Evolutionary conservation across 306 rosid species (phyloP).

Genomic region (Hippophae tibetana): DNA sequence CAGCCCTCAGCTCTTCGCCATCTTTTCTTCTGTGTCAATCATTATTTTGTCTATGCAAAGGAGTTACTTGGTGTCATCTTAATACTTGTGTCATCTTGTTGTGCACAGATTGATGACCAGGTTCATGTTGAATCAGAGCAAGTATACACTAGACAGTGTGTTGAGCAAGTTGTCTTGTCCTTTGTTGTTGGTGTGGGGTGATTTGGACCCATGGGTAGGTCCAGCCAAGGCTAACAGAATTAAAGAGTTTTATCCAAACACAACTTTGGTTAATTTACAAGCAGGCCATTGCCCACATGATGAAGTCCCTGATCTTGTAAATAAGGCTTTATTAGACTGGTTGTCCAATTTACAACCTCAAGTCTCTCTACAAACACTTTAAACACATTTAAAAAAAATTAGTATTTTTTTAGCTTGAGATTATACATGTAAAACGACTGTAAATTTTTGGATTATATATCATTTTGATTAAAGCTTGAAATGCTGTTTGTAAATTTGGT

Average conservation of each 20-base stretch:
- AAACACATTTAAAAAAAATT: conserved; percentile 13
- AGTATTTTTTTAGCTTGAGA: background rate
- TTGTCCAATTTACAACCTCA: conserved; percentile 39
- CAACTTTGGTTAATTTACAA: conserved; percentile 62
- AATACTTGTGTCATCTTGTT: conserved; percentile 4
- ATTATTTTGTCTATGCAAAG: background rate
- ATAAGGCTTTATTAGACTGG: conserved; percentile 72
- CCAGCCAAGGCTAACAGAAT: conserved; percentile 70
- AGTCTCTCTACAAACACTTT: conserved; percentile 38
- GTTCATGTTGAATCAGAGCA: conserved; percentile 73
- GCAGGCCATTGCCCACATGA: conserved; percentile 96
- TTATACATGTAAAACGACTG: conserved; percentile 9
- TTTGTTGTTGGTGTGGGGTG: conserved; percentile 80
- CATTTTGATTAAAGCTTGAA: background rate
- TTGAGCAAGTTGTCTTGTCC: conserved; percentile 73
- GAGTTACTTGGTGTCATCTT: background rate
- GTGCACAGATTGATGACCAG: conserved; percentile 71
- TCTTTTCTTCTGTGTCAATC: too few species aligned
- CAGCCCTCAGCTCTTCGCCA: too few species aligned
- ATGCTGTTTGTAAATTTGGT: background rate
- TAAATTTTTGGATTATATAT: conserved; percentile 9
- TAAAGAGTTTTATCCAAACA: conserved; percentile 69
- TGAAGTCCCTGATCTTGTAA: conserved; percentile 74
- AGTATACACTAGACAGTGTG: conserved; percentile 60
- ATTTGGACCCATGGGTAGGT: conserved; percentile 97